Conservation (phyloP, 2,329 filamentous ascomycete species). For the Neopestalotiopsis sp. region DNA sequence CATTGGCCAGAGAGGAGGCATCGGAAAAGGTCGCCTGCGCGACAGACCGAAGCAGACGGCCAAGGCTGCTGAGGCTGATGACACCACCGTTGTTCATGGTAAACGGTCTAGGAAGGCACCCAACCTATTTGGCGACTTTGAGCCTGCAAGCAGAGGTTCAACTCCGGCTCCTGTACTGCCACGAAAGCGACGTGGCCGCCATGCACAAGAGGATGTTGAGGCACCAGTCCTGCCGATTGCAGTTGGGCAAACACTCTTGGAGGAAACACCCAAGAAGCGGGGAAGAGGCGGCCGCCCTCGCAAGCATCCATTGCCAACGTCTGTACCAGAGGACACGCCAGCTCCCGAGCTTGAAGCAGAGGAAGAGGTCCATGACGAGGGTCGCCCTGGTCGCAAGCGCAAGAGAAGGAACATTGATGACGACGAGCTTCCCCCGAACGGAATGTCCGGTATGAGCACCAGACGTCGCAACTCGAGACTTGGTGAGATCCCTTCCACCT, state of each 20-base stretch:
- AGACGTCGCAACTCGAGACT: slow-evolving; percentile 30
- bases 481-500: slow-evolving; percentile 45
- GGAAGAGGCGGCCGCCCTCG: slow-evolving; percentile 37
- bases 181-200: slow-evolving; percentile 33
- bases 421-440: slow-evolving; percentile 18
- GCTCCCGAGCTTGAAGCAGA: slow-evolving; percentile 21
- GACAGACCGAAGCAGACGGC: slow-evolving; percentile 63
- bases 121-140: slow-evolving; percentile 54
- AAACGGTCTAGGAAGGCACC: slow-evolving; percentile 62
- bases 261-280: slow-evolving; percentile 35
- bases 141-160: slow-evolving; percentile 56
- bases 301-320: slow-evolving; percentile 32
- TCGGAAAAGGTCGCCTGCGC: slow-evolving; percentile 59
- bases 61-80: slow-evolving; percentile 61
- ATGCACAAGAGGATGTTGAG: slow-evolving; percentile 30
- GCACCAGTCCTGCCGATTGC: slow-evolving; percentile 19
- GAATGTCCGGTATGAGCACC: slow-evolving; percentile 20
- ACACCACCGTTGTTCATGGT: slow-evolving; percentile 51
- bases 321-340: slow-evolving; percentile 27
- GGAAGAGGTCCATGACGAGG: slow-evolving; percentile 18
- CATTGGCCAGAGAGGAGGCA: slow-evolving; percentile 59
- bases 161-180: slow-evolving; percentile 48
- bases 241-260: slow-evolving; percentile 25
- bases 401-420: slow-evolving; percentile 22
- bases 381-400: slow-evolving; percentile 20